Evolutionary conservation across 768 basidiomycete genomes (phyloP), one percentile per base, ranked within the genome.

Genomic region (Lactifluus pinguis): DNA sequence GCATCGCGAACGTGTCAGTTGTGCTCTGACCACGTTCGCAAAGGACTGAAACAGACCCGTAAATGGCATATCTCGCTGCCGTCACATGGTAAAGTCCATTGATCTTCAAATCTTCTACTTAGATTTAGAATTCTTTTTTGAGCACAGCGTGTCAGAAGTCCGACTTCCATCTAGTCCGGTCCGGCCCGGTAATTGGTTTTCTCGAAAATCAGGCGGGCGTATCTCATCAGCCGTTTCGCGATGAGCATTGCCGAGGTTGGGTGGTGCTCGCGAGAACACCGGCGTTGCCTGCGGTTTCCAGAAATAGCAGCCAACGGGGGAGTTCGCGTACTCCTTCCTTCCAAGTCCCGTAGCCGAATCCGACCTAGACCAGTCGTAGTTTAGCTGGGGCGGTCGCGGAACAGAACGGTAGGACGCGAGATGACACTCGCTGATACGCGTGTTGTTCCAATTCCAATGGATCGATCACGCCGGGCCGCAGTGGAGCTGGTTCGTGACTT

Each of bases 381-480:
- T 29, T 36, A 13, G 3, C 15, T 4, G 15, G n/a, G 17, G 17
- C 21, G 36, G 17, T 29, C 25, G 32, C 19, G 45, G 25, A 32
- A 25, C 25, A 17, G 17, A 45, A 45, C 41, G 41, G 41, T 6
- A 2, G 6, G 44, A 13, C 3, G 39, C n/a, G 14, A 25, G 34
- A 14, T 52, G 32, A 6, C 34, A 8, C 41, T 42, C 34, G 14
- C 41, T 42, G 19, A 47, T 47, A 25, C 45, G 45, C 45, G 44
- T 45, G 44, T 42, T n/a, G n/a, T 19, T 7, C 7, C 2, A 17
- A 6, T 25, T 25, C 25, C 39, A 17, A 13, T 1, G 15, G 21
- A 47, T 49, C 6, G 14, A 13, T 42, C 1, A 13, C n/a, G 29
- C 48, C 61, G 61, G 61, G 29, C 61, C 61, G 61, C 4, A 10